phyloP scores from a whole-genome alignment of 2,329 filamentous ascomycete species.

The Beauveria medogensis region DNA sequence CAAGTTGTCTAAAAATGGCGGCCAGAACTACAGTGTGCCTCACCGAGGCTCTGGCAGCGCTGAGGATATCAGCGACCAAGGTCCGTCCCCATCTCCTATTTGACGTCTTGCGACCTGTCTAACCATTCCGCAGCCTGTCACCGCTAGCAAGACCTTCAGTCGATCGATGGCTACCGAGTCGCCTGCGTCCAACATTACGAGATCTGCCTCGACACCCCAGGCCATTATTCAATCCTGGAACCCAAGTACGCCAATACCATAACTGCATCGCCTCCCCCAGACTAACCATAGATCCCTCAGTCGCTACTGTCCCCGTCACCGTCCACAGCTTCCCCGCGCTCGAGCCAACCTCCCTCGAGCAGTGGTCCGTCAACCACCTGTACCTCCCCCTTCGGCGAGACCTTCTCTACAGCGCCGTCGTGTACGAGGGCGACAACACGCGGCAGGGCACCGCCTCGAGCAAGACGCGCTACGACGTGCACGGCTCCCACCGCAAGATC shows the following conservation, averaged over 20 bases:
- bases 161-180: conserved; percentile 51
- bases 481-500: conserved; percentile 76
- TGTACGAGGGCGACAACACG: conserved; percentile 86
- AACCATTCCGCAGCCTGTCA: conserved; percentile 23
- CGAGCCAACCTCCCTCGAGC: conserved; percentile 70
- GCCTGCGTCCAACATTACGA: conserved; percentile 30
- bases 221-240: conserved; percentile 34
- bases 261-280: neutral
- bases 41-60: conserved; percentile 42
- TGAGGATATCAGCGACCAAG: conserved; percentile 37
- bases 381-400: conserved; percentile 81
- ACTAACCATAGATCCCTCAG: conserved; percentile 23
- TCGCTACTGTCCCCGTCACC: conserved; percentile 66
- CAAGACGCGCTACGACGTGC: conserved; percentile 76
- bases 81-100: conserved; percentile 18
- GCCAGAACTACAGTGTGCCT: conserved; percentile 42
- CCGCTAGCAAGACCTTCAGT: conserved; percentile 33
- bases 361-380: conserved; percentile 76
- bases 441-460: conserved; percentile 78
- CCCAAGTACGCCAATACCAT: conserved; percentile 31
- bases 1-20: conserved; percentile 27
- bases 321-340: conserved; percentile 85
- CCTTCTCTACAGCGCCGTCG: conserved; percentile 82
- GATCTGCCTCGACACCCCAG: conserved; percentile 24
- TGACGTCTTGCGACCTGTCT: conserved; percentile 23